Evolutionary conservation across 495 filamentous ascomycete genomes (phyloP).

Genomic region (Recurvomyces mirabilis): DNA sequence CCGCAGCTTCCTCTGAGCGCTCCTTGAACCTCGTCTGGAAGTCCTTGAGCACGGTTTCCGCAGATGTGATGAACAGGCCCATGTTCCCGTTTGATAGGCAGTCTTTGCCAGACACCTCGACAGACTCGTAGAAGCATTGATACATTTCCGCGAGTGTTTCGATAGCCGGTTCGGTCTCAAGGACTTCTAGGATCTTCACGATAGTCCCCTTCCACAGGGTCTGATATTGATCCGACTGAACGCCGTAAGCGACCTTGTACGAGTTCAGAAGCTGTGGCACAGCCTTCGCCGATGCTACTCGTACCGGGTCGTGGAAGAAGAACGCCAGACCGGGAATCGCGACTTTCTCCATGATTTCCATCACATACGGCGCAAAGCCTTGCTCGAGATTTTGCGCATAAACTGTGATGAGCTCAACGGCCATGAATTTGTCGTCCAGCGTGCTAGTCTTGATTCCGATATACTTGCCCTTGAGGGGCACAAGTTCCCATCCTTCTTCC

Average conservation of each 20-base stretch:
- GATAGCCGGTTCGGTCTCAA: slow-evolving; percentile 88
- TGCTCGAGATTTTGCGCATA: slow-evolving; percentile 90
- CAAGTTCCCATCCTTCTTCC: slow-evolving; percentile 96
- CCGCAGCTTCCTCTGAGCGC: slow-evolving; percentile 65
- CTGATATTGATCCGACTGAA: slow-evolving; percentile 57
- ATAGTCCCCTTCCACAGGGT: slow-evolving; percentile 78
- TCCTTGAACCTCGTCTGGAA: slow-evolving; percentile 75
- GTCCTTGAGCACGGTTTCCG: slow-evolving; percentile 73
- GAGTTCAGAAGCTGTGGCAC: slow-evolving; percentile 90
- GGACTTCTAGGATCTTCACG: slow-evolving; percentile 82
- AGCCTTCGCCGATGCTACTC: slow-evolving; percentile 87
- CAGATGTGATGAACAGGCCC: slow-evolving; percentile 73
- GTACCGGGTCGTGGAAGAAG: slow-evolving; percentile 98
- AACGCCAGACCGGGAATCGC: slow-evolving; percentile 88
- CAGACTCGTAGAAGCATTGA: slow-evolving; percentile 98
- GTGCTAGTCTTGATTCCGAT: slow-evolving; percentile 97
- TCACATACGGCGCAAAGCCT: slow-evolving; percentile 82
- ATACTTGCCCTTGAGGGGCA: slow-evolving; percentile 90
- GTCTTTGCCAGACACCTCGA: slow-evolving; percentile 71
- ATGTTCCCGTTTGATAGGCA: slow-evolving; percentile 69
- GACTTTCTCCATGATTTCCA: slow-evolving; percentile 92
- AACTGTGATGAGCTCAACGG: slow-evolving; percentile 91
- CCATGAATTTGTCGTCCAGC: slow-evolving; percentile 97
- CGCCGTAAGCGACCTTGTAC: slow-evolving; percentile 80
- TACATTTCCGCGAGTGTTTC: slow-evolving; percentile 99